These are phyloP conservation scores for Dimargaris xerosporica DNA, from an alignment of 192 early-diverging fungal species.

Conservation along the genomic window DNA sequence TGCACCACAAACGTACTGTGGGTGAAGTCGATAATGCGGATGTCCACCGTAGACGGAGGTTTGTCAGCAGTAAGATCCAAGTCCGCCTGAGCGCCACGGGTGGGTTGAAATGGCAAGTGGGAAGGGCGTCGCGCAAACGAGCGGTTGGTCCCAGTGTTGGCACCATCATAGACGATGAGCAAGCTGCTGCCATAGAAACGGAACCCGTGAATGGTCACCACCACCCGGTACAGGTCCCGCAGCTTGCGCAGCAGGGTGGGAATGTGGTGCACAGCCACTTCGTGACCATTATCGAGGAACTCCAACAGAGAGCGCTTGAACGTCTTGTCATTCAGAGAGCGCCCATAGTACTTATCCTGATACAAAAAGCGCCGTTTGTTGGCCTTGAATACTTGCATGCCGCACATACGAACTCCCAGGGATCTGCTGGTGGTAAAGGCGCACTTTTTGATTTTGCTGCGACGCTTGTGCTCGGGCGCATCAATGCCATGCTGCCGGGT, in stretches of 20 bases:
- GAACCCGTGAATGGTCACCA: conserved; percentile 59
- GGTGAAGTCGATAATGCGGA: conserved; percentile 96
- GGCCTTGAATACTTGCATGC: conserved; percentile 91
- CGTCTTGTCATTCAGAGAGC: conserved; percentile 60
- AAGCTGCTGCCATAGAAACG: conserved; percentile 86
- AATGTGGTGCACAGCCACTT: conserved; percentile 59
- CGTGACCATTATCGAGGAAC: conserved; percentile 76
- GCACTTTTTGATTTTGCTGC: conserved; percentile 85
- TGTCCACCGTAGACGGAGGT: conserved; percentile 38
- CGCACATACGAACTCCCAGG: conserved; percentile 90
- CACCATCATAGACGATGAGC: conserved; percentile 86
- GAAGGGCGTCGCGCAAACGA: neutral
- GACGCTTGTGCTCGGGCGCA: conserved; percentile 63
- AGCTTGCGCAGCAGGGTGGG: conserved; percentile 66
- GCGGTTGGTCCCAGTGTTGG: conserved; percentile 12
- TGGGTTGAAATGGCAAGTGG: conserved; percentile 1
- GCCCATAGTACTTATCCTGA: conserved; percentile 93
- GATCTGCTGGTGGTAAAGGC: conserved; percentile 79
- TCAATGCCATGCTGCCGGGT: conserved; percentile 90
- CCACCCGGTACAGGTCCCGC: conserved; percentile 51
- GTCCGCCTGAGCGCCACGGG: neutral
- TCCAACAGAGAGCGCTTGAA: conserved; percentile 62
- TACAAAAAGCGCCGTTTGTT: conserved; percentile 58
- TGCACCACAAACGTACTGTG: conserved; percentile 59
- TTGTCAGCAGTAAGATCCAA: neutral